phyloP scores from a whole-genome alignment of 305 asterid genomes.

The Fraxinus greggii region DNA sequence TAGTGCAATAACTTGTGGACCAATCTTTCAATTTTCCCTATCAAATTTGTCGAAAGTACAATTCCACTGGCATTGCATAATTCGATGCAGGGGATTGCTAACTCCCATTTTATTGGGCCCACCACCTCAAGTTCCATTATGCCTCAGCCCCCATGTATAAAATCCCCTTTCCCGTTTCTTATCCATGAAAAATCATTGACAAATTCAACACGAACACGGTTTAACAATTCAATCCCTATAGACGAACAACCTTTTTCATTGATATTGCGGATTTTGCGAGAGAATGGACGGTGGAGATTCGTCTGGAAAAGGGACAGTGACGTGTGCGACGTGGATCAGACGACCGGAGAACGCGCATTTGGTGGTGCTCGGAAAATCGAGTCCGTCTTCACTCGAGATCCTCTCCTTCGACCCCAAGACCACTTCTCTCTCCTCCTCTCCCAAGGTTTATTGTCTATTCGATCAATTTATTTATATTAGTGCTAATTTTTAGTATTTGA shows the following conservation, averaged over 20 bases:
- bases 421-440: slow-evolving; percentile 60
- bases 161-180: not conserved
- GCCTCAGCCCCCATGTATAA: not conserved
- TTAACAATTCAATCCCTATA: not conserved
- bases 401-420: slow-evolving; percentile 64
- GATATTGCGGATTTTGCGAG: not conserved
- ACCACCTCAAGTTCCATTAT: not conserved
- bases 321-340: slow-evolving; percentile 80
- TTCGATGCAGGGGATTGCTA: not conserved
- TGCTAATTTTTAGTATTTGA: not conserved
- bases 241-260: not conserved
- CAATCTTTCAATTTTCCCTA: not conserved
- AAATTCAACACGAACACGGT: not conserved
- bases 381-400: slow-evolving; percentile 65
- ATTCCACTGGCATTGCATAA: not conserved
- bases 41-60: not conserved
- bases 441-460: slow-evolving; percentile 49
- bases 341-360: slow-evolving; percentile 86
- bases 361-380: slow-evolving; percentile 68
- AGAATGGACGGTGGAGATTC: slow-evolving; percentile 62
- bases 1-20: not conserved
- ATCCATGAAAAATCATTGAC: not conserved
- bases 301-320: slow-evolving; percentile 52
- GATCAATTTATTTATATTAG: not conserved
- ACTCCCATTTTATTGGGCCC: not conserved